Percentiles rank a stretch among this genome's conserved stretches.
phyloP scores from a whole-genome alignment of 345 rosid species.

The Gossypium thurberi region DNA sequence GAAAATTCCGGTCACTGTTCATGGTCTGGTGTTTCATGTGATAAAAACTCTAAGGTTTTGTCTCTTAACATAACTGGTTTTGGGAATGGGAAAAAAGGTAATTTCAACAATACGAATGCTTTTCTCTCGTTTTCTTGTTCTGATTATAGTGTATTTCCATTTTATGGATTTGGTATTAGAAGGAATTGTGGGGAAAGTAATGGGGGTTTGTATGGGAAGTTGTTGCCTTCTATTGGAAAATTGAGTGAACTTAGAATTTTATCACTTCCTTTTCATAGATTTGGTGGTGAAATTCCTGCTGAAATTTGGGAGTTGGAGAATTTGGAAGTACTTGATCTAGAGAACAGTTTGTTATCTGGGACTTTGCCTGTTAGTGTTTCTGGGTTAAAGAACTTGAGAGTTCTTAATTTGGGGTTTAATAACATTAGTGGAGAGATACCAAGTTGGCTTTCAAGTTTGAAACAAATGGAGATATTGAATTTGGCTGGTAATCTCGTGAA shows the following conservation, averaged over 20 bases:
- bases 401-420: conserved; percentile 80
- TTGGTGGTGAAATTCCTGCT: conserved; percentile 55
- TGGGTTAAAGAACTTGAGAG: conserved; percentile 51
- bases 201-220: conserved; percentile 54
- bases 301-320: conserved; percentile 74
- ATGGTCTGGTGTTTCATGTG: conserved; percentile 73
- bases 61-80: conserved; percentile 66
- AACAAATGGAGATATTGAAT: conserved; percentile 50
- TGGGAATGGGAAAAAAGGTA: conserved; percentile 39
- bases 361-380: conserved; percentile 40
- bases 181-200: conserved; percentile 44
- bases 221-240: conserved; percentile 44
- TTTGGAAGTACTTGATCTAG: conserved; percentile 84
- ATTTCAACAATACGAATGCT: conserved; percentile 21
- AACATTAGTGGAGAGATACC: conserved; percentile 58
- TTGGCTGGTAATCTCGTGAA: conserved; percentile 71
- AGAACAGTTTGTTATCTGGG: conserved; percentile 56
- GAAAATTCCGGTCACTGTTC: conserved; percentile 42
- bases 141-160: conserved; percentile 53
- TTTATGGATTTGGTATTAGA: conserved; percentile 66
- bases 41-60: conserved; percentile 47
- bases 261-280: conserved; percentile 72
- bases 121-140: conserved; percentile 38
- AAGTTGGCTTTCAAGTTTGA: conserved; percentile 27
- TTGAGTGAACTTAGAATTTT: conserved; percentile 63